These are phyloP conservation scores for Erodium maritimum DNA, from an alignment of 345 rosid species.

Conservation along the genomic window DNA sequence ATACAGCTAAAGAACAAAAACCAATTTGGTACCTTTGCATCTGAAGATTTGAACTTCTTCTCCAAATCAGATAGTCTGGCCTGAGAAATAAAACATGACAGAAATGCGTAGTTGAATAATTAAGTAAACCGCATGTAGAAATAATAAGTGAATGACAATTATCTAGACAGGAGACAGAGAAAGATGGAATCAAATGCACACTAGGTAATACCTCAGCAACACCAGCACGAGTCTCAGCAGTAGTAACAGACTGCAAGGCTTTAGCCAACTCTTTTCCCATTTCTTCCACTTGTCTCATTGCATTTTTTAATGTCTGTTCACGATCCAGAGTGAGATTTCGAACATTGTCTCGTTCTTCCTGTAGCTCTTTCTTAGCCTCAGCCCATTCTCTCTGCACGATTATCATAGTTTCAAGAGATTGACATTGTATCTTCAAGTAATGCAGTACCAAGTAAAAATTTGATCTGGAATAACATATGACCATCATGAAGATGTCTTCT, in stretches of 20 bases:
- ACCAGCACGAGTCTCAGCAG: constrained; percentile 80
- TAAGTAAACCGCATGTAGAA: neutral
- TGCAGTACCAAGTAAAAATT: too few species aligned
- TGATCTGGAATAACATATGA: too few species aligned
- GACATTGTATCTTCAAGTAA: too few species aligned
- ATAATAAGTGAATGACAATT: neutral
- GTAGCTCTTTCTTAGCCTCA: constrained; percentile 77
- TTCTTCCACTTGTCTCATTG: constrained; percentile 78
- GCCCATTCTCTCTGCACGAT: constrained; percentile 83
- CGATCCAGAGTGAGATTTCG: constrained; percentile 54
- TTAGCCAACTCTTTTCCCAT: constrained; percentile 64
- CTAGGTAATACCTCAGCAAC: constrained; percentile 58
- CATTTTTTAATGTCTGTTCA: constrained; percentile 57
- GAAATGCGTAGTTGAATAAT: neutral
- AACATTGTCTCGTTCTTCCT: constrained; percentile 63
- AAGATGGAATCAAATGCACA: neutral
- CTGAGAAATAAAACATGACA: constrained; percentile 18
- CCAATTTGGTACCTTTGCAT: constrained; percentile 43
- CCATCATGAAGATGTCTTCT: too few species aligned
- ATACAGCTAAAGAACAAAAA: neutral
- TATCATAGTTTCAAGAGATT: neutral
- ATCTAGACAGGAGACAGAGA: neutral
- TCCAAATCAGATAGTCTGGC: constrained; percentile 65
- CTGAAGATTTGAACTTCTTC: constrained; percentile 42
- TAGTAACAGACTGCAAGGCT: constrained; percentile 60